Evolutionary conservation across 345 rosid species (phyloP).

Genomic region (Citrus sp.): DNA sequence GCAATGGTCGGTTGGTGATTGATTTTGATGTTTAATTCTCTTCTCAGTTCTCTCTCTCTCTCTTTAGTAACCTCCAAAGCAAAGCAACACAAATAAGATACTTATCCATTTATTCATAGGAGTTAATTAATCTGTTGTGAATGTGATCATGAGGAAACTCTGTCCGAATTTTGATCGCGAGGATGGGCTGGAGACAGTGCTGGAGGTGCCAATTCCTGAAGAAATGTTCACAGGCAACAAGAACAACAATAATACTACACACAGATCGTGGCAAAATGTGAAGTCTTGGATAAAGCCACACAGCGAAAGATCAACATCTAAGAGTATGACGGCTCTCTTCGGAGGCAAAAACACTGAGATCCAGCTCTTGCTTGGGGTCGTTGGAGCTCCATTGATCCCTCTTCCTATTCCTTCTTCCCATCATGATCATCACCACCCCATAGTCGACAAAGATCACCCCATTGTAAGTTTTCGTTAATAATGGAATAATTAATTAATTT

Average conservation of each 20-base stretch:
- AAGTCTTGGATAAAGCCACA: conserved; percentile 71
- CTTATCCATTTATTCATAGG: not conserved
- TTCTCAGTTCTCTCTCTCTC: not conserved
- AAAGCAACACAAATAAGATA: not conserved
- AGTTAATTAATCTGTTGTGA: no score
- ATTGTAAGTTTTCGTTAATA: conserved; percentile 42
- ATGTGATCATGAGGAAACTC: conserved; percentile 68
- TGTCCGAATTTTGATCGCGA: conserved; percentile 84
- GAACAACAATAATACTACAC: conserved; percentile 9
- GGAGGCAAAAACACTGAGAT: conserved; percentile 74
- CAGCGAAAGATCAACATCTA: conserved; percentile 26
- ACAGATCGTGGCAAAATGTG: conserved; percentile 70
- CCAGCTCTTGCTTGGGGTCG: conserved; percentile 91
- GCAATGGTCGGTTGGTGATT: conserved; percentile 72
- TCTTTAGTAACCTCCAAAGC: conserved; percentile 11
- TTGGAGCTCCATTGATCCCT: conserved; percentile 94
- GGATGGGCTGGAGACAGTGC: conserved; percentile 92
- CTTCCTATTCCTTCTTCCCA: conserved; percentile 45
- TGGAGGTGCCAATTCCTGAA: conserved; percentile 96
- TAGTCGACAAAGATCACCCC: conserved; percentile 50
- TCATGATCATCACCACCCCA: conserved; percentile 24
- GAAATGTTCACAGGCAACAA: conserved; percentile 56
- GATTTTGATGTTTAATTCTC: not conserved
- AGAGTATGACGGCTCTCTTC: conserved; percentile 38
- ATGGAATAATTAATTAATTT: not conserved